Base-by-base conservation (phyloP, 495 filamentous ascomycete species). In the Massariosphaeria phaeospora region DNA sequence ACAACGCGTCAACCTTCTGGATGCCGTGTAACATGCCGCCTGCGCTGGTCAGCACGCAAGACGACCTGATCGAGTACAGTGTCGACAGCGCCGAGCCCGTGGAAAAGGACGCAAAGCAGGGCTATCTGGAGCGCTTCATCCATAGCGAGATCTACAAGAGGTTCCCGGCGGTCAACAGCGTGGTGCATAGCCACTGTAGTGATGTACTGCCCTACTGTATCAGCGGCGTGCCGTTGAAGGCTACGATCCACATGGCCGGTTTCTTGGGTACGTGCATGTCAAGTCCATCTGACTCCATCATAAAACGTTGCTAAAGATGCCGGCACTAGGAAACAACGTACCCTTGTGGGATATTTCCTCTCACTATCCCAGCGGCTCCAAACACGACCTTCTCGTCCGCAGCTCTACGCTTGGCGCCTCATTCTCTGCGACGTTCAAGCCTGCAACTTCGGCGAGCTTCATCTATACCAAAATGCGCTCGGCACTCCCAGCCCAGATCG, bases 81-180 rank as follows among this genome's bases (percentile, higher is more conserved):
- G 55, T 72, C 39, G 56, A 59, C 26, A 66, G 69, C 41, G 67
- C 57, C 31, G 59, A 17, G n/a, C 55, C 63, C 0, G 62, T 68
- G 12, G 62, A 67, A 48, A 54, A 62, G 15, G 51, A 65, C 21
- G 61, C 50, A 7, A 50, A 53, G 42, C 45, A 25, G 10, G 56
- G 63, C 9, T 70, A 57, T 41, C 33, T 59, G 6, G 69, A 72
- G 48, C 60, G 69, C 10, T 64, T 57, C 60, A 68, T 72, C 48
- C 69, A 72, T 49, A 60, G 59, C 58, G 76, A 77, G 60, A 72
- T 79, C 3, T 75, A 75, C 55, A 77, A 75, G 59, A 62, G 66
- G 15, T 78, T 72, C 49, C 58, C 69, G 0, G 52, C 63, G 2
- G 57, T 78, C 18, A 73, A 73, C 48, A 66, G 70, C 45, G 71